phyloP scores from a whole-genome alignment of 2,329 filamentous ascomycete genomes.

The Cryphonectria nitschkei region DNA sequence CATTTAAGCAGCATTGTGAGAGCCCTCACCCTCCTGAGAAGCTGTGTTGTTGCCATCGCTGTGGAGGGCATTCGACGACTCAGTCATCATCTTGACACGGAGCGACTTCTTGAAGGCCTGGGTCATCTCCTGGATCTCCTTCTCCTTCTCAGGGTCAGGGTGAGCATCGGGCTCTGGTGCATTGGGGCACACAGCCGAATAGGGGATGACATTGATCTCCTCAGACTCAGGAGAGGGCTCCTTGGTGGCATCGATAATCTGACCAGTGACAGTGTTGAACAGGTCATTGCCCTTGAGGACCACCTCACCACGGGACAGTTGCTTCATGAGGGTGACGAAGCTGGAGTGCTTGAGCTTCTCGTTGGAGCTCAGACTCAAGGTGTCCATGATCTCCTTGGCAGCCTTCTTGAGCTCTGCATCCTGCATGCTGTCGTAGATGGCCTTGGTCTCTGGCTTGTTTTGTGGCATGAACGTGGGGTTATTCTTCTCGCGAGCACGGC shows the following conservation, averaged over 20 bases:
- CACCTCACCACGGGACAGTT: constrained; percentile 72
- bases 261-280: constrained; percentile 44
- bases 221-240: background rate
- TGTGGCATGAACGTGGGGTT: constrained; percentile 33
- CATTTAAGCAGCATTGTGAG: background rate
- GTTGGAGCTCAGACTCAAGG: constrained; percentile 68
- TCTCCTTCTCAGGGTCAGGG: background rate
- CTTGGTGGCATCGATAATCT: constrained; percentile 16
- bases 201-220: background rate
- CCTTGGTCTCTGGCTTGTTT: constrained; percentile 38
- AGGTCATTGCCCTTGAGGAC: constrained; percentile 72
- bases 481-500: constrained; percentile 28
- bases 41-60: no score
- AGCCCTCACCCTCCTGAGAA: background rate
- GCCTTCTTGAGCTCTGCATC: constrained; percentile 73
- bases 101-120: background rate
- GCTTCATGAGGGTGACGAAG: constrained; percentile 77
- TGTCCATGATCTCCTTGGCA: constrained; percentile 70
- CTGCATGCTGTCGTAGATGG: constrained; percentile 44
- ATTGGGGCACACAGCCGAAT: background rate
- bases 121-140: background rate
- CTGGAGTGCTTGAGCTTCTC: constrained; percentile 78
- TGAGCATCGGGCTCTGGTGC: background rate
- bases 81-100: background rate
- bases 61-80: background rate